Evolutionary conservation across 495 filamentous ascomycete species (phyloP).

Genomic region (Podospora sp.): DNA sequence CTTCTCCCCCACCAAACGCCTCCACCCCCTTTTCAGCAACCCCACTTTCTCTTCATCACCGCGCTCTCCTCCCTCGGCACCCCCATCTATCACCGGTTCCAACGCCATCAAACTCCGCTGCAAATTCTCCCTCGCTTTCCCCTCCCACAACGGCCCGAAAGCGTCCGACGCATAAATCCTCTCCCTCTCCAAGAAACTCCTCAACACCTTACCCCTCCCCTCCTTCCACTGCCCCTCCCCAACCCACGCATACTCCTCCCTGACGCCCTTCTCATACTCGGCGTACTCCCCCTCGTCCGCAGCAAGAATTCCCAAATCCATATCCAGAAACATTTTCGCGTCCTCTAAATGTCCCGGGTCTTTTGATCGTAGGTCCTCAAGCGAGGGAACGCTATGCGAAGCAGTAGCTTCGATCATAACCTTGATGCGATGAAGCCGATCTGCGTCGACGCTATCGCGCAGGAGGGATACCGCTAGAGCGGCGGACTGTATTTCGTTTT

Average conservation of each 20-base stretch:
- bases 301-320: conserved; percentile 25
- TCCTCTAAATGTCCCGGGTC: conserved; percentile 6
- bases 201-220: conserved; percentile 23
- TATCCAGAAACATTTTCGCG: conserved; percentile 26
- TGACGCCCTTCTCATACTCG: conserved; percentile 23
- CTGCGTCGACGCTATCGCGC: background rate
- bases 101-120: background rate
- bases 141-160: conserved; percentile 20
- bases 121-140: conserved; percentile 23
- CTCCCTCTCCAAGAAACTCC: conserved; percentile 18
- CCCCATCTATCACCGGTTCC: background rate
- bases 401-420: conserved; percentile 27
- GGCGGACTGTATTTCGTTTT: conserved; percentile 22
- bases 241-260: conserved; percentile 24
- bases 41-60: background rate
- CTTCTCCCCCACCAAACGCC: too few relatives aligned
- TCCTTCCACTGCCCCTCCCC: conserved; percentile 19
- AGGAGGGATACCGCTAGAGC: conserved; percentile 19
- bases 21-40: background rate
- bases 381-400: conserved; percentile 10
- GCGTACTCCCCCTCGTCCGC: conserved; percentile 21
- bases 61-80: background rate
- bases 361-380: background rate
- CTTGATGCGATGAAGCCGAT: conserved; percentile 12
- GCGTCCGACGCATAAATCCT: conserved; percentile 20